Evolutionary conservation across 192 early-diverging fungal genomes (phyloP).

Genomic region (Linnemannia exigua): DNA sequence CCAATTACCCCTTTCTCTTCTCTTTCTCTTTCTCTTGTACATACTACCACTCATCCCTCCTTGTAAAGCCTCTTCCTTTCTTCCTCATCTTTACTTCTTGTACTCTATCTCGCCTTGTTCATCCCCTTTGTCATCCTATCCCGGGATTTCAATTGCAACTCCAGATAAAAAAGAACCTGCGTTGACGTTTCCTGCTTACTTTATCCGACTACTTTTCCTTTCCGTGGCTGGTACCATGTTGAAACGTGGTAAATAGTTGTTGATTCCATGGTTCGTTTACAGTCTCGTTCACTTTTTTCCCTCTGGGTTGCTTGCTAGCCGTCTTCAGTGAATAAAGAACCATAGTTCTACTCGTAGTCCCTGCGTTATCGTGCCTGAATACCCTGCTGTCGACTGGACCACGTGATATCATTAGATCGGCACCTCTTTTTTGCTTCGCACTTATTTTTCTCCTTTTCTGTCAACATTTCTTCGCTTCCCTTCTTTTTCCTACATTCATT

Average conservation of each 20-base stretch:
- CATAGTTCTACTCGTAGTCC: too few species aligned
- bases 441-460: neutral
- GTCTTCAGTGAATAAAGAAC: too few species aligned
- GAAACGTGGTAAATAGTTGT: neutral
- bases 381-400: neutral
- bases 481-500: neutral
- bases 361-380: neutral
- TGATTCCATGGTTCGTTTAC: neutral
- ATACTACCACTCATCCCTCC: neutral
- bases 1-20: neutral
- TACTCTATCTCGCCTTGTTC: neutral
- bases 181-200: neutral
- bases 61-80: neutral
- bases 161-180: too few species aligned
- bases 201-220: neutral
- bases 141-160: neutral
- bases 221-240: neutral
- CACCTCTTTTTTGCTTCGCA: neutral
- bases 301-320: constrained; percentile 2
- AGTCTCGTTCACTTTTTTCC: neutral
- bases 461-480: constrained; percentile 1
- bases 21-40: constrained; percentile 7
- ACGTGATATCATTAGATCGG: neutral
- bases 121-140: neutral
- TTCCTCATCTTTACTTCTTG: neutral